Percentiles rank a stretch among this genome's conserved stretches.
Conservation (phyloP, 371 early-diverging fungal genomes). For the Rhizopus microsporus region DNA sequence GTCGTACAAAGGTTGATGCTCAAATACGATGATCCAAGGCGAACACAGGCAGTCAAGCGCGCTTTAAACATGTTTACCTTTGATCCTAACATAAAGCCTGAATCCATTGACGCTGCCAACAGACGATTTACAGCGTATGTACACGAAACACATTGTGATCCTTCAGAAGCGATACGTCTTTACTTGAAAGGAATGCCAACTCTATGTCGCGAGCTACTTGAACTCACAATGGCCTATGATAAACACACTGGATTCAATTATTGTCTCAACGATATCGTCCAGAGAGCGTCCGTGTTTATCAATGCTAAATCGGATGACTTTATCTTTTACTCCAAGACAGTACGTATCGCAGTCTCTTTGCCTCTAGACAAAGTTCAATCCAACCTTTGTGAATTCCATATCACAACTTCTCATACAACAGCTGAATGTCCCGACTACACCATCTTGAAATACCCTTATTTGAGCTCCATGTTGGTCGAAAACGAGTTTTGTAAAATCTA, state of each 20-base stretch:
- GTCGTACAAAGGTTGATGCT: constrained; percentile 14
- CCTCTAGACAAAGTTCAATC: constrained; percentile 8
- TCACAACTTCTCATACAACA: constrained; percentile 11
- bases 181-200: constrained; percentile 8
- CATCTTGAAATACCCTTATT: constrained; percentile 12
- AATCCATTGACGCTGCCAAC: constrained; percentile 11
- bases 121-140: constrained; percentile 6
- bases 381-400: constrained; percentile 16
- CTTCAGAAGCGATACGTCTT: background rate
- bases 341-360: constrained; percentile 8
- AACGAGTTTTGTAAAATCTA: background rate
- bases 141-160: constrained; percentile 8
- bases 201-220: background rate
- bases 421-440: constrained; percentile 11
- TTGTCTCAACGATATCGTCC: constrained; percentile 12
- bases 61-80: background rate
- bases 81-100: background rate
- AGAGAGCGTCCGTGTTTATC: constrained; percentile 11
- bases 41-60: background rate
- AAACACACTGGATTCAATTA: constrained; percentile 6
- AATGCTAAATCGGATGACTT: constrained; percentile 9
- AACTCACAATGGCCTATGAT: constrained; percentile 13
- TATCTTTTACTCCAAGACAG: constrained; percentile 14
- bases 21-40: constrained; percentile 14
- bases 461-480: constrained; percentile 1